Evolutionary conservation across 2,329 filamentous ascomycete genomes (phyloP).

Genomic region (Venturia effusa): DNA sequence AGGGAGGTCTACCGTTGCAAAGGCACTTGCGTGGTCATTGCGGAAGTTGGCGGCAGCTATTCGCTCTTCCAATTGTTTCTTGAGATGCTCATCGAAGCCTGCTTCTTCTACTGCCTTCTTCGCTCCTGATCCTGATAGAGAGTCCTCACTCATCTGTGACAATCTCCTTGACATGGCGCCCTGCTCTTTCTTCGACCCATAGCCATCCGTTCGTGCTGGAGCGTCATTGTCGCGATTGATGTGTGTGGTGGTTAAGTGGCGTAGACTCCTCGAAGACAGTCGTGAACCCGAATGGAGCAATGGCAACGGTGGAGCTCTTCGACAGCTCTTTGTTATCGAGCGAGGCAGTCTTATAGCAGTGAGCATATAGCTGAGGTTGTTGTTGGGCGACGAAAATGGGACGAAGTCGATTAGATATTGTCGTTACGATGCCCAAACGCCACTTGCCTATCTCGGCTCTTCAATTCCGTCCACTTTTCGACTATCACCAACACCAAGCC

Average conservation of each 20-base stretch:
- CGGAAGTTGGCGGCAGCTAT: conserved; percentile 46
- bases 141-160: conserved; percentile 49
- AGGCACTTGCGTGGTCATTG: conserved; percentile 41
- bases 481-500: no score
- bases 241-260: background rate
- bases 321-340: background rate
- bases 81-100: conserved; percentile 52
- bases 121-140: conserved; percentile 44
- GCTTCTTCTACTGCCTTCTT: conserved; percentile 48
- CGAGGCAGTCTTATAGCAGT: background rate
- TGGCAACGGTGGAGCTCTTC: background rate
- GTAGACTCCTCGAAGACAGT: background rate
- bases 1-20: conserved; percentile 43
- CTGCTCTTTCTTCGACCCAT: background rate
- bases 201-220: background rate
- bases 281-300: background rate
- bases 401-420: background rate
- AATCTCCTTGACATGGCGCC: conserved; percentile 49
- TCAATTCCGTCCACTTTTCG: no score
- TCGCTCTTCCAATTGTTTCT: conserved; percentile 45
- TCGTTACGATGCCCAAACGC: background rate
- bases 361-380: background rate
- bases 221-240: background rate
- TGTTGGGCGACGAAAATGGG: background rate
- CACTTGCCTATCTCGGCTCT: background rate